These are phyloP conservation scores for Ceriops decandra DNA, from an alignment of 345 rosid species.

Conservation along the genomic window DNA sequence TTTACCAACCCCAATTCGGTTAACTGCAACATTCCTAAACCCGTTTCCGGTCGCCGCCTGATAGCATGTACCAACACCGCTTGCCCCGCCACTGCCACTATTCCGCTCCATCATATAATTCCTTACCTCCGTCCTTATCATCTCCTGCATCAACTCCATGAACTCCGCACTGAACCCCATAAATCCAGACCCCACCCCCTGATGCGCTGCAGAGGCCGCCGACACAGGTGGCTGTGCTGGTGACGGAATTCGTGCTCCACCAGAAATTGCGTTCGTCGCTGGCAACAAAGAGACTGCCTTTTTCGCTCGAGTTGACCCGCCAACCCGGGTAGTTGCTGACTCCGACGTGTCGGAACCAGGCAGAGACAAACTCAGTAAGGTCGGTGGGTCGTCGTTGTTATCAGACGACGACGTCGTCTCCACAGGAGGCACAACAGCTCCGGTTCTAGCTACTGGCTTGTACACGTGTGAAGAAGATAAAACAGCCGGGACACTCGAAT, in stretches of 20 bases:
- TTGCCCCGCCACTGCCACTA: conserved; percentile 19
- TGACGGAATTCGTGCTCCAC: neutral
- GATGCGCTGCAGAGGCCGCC: neutral
- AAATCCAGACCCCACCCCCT: conserved; percentile 31
- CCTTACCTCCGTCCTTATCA: conserved; percentile 82
- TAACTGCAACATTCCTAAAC: conserved; percentile 55
- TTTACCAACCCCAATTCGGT: conserved; percentile 52
- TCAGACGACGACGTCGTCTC: conserved; percentile 44
- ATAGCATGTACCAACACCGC: conserved; percentile 42
- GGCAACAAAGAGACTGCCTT: conserved; percentile 5
- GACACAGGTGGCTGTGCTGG: neutral
- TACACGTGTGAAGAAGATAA: conserved; percentile 36
- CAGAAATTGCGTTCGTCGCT: neutral
- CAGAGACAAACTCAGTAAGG: conserved; percentile 60
- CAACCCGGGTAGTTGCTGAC: conserved; percentile 18
- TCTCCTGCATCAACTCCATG: conserved; percentile 80
- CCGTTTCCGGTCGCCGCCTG: conserved; percentile 50
- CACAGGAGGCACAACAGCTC: conserved; percentile 27
- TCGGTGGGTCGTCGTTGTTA: conserved; percentile 44
- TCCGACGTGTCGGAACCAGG: conserved; percentile 55
- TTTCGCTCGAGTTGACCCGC: conserved; percentile 1
- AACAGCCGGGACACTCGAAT: conserved; percentile 46
- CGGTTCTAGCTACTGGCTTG: conserved; percentile 51
- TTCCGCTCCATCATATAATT: conserved; percentile 68
- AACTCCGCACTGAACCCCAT: conserved; percentile 62